A percentile compares a stretch with the other conserved stretches of the same genome.
These are phyloP conservation scores for Corchorus olitorius DNA, from an alignment of 345 rosid species.

Conservation along the genomic window DNA sequence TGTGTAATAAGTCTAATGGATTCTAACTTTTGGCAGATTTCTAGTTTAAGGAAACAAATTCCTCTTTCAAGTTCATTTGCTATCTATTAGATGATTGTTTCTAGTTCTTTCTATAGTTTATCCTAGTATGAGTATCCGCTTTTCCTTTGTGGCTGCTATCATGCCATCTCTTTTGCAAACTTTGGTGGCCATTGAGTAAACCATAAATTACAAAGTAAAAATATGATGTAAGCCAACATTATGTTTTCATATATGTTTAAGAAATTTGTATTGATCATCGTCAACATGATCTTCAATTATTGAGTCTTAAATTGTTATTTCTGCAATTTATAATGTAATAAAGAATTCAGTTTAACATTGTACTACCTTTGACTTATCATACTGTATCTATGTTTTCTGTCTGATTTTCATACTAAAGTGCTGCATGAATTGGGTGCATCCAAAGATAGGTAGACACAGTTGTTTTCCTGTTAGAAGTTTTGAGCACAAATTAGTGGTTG, in stretches of 20 bases:
- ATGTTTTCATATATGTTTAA: neutral
- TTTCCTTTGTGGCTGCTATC: neutral
- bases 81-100: neutral
- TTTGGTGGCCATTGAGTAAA: neutral
- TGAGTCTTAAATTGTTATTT: neutral
- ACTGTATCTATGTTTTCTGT: neutral
- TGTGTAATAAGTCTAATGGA: neutral
- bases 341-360: neutral
- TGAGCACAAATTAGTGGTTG: neutral
- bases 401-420: neutral
- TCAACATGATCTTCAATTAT: neutral
- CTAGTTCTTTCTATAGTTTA: neutral
- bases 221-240: neutral
- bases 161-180: neutral
- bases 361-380: neutral
- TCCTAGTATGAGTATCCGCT: neutral
- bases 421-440: neutral
- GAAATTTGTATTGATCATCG: neutral
- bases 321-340: neutral
- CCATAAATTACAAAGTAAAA: neutral
- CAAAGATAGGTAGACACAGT: neutral
- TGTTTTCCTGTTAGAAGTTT: neutral
- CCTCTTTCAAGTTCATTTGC: neutral
- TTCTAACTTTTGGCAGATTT: neutral
- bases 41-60: neutral